A percentile compares a stretch with the other conserved stretches of the same genome.
Evolutionary conservation across 208 protist genomes (phyloP).

Genomic region (Leishmania tropica): DNA sequence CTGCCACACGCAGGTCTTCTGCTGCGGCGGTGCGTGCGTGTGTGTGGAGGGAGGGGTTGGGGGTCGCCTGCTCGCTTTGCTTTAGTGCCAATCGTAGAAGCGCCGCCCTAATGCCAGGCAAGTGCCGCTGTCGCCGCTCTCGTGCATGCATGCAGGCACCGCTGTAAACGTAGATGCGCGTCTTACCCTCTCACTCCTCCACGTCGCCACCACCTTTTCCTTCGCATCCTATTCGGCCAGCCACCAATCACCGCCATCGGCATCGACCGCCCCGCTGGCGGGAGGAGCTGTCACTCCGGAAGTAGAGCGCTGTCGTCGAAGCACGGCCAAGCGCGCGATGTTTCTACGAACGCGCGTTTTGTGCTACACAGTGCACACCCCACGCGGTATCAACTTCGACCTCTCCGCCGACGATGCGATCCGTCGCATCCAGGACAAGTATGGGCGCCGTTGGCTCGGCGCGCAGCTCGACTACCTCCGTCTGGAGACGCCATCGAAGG

Average conservation of each 20-base stretch:
- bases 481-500: constrained; percentile 53
- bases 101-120: too few species aligned
- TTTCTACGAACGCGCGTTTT: constrained; percentile 27
- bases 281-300: not conserved
- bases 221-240: not conserved
- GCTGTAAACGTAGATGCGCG: not conserved
- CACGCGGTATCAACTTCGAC: constrained; percentile 67
- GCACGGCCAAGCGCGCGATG: constrained; percentile 28
- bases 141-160: not conserved
- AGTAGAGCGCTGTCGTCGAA: not conserved
- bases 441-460: constrained; percentile 70
- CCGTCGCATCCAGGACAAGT: constrained; percentile 49
- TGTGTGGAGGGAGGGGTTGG: not conserved
- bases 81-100: not conserved
- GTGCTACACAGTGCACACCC: constrained; percentile 64
- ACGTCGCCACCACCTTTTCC: not conserved
- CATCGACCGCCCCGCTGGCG: not conserved
- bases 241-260: not conserved
- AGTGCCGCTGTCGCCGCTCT: not conserved
- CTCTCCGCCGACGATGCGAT: constrained; percentile 57
- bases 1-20: not conserved
- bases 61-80: not conserved
- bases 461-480: constrained; percentile 63
- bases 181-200: not conserved
- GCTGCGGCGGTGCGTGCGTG: not conserved